Base-by-base conservation (phyloP, 2,329 filamentous ascomycete genomes). In the Trichoderma brevicompactum region DNA sequence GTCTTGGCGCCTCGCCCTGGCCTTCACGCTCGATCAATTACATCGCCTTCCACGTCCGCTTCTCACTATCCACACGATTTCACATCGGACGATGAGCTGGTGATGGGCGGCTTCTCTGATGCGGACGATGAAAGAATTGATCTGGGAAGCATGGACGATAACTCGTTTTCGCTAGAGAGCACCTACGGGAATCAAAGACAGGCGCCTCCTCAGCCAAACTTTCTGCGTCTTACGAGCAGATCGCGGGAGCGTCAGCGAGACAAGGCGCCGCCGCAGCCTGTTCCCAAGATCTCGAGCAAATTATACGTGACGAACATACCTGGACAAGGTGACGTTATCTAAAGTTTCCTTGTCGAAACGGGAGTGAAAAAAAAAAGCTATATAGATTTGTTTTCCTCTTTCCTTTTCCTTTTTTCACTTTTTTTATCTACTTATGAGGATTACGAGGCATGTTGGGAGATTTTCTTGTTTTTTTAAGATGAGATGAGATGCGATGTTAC, bases 11-110 rank as follows among this genome's bases (percentile, higher is more conserved):
- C 78, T n/a, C 82, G 92, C 5, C 91, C 92, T 0, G 85, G 85
- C 2, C 80, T 96, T 19, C 94, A 97, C 74, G 85, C 87, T 6
- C 88, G 94, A 17, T 96, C 92, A 12, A 86, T 96, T 59, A 97
- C 94, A 0, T 96, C 92, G 0, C 94, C 94, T 0, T 86, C 87
- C 7, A 81, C 84, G 6, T 81, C 86, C 10, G 78, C 83, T 6
- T 83, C 82, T 70, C 40, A 63, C 12, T 82, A 87, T 68, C 76
- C 81, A 10, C 82, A n/a, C 28, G 87, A 91, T 12, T 83, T 91
- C 55, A 81, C 88, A 2, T 92, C 90, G 0, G 90, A 96, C 65
- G 92, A 96, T 65, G 93, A 97, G 70, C 82, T 84, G 49, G 81
- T 82, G 1, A 89, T 92, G 48, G 91, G 91, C 59, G 84, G 90